Percentiles rank a stretch among this genome's conserved stretches.
Evolutionary conservation across 1,284 basidiomycete genomes (phyloP).

Genomic region (Rhodotorula sp.): DNA sequence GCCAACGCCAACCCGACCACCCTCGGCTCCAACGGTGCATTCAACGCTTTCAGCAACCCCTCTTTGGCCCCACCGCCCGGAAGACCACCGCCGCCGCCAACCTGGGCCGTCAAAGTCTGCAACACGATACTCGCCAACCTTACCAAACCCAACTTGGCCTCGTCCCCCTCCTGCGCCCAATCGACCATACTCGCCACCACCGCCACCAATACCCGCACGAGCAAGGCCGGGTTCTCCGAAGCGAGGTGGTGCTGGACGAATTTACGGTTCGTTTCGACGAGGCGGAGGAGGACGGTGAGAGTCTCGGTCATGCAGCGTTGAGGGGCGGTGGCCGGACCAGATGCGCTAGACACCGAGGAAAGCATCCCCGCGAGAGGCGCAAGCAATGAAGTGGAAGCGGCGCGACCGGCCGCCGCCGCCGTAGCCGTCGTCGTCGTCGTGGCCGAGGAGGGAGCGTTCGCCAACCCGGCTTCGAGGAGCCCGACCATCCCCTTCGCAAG

Average conservation of each 20-base stretch:
- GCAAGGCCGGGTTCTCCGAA: slow-evolving; percentile 38
- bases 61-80: not conserved
- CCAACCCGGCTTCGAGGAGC: slow-evolving; percentile 67
- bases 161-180: slow-evolving; percentile 85
- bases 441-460: not conserved
- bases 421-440: not conserved
- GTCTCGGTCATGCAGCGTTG: slow-evolving; percentile 20
- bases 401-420: too few relatives aligned
- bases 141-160: slow-evolving; percentile 86
- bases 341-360: not conserved
- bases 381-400: not conserved
- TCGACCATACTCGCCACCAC: slow-evolving; percentile 76
- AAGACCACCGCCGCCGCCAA: not conserved
- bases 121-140: slow-evolving; percentile 85
- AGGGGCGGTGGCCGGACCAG: not conserved
- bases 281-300: slow-evolving; percentile 80
- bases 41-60: slow-evolving; percentile 59
- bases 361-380: not conserved
- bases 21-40: slow-evolving; percentile 47
- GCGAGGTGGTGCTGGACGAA: slow-evolving; percentile 7
- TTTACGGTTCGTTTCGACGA: slow-evolving; percentile 59
- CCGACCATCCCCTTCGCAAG: slow-evolving; percentile 68
- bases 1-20: not conserved
- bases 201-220: slow-evolving; percentile 70
- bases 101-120: slow-evolving; percentile 69